Base-by-base conservation (phyloP, 371 early-diverging fungal species). In the Haplosporangium sp. region DNA sequence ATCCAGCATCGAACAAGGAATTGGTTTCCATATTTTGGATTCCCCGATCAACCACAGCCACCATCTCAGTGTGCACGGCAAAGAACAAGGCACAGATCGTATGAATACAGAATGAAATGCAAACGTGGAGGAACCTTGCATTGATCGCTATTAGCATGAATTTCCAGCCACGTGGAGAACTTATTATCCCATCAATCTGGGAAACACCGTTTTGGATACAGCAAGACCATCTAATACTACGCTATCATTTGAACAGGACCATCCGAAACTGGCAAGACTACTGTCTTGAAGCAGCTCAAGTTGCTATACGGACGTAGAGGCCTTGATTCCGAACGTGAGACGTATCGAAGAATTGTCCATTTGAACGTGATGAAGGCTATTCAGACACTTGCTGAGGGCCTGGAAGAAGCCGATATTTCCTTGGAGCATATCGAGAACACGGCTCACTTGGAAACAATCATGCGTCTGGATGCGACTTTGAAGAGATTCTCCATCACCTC, bases 191-290 rank as follows among this genome's bases (percentile, higher is more conserved):
- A 29, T 29, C 29, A 29, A 29, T 29, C 29, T 4, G 29, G 29
- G 29, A 29, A 29, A 29, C 29, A 4, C 29, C 29, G 29, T 29
- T 29, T 29, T 29, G 29, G 29, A 29, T 29, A 29, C 29, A 29
- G 29, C 29, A 29, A 29, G 29, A 29, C 29, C 29, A 29, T 29
- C 29, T 29, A 29, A 29, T 4, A 29, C 29, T 29, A 29, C 29
- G 29, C 18, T n/a, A 46, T 9, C 38, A 3, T 55, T 38, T 29
- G 18, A 20, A 51, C 63, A 84, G 84, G 84, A 29, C 81, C 84
- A 12, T 79, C 83, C 23, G 84, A 84, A 56, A 81, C 83, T 50
- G 84, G 84, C 21, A 84, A 84, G 73, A 82, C 84, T 0, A 84
- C 84, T 5, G 84, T 84, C 6, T 67, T 84, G 29, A 84, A 84